A percentile compares a stretch with the other conserved stretches of the same genome.
These are phyloP conservation scores for Chenopodium berlandieri DNA, from an alignment of 148 eudicot species.

Conservation along the genomic window DNA sequence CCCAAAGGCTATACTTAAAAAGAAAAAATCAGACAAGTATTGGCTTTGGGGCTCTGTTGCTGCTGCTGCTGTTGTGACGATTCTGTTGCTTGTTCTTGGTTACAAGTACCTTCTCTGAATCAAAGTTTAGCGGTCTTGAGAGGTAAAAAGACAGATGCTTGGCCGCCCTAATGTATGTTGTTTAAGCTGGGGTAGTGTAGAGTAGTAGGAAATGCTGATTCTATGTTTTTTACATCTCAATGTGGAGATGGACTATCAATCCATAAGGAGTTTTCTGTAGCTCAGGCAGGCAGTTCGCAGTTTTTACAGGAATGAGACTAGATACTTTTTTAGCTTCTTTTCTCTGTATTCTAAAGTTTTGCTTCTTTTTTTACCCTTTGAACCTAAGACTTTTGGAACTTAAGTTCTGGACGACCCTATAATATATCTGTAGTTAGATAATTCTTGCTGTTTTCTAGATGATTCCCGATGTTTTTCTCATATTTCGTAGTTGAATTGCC, in stretches of 20 bases:
- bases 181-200: conserved; percentile 13
- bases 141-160: not conserved
- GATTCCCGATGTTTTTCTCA: not conserved
- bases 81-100: conserved; percentile 47
- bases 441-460: not conserved
- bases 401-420: not conserved
- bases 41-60: conserved; percentile 61
- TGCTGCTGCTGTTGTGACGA: conserved; percentile 37
- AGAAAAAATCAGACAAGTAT: conserved; percentile 64
- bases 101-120: conserved; percentile 37
- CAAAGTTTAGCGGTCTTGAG: not conserved
- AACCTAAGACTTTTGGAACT: not conserved
- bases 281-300: conserved; percentile 18
- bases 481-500: too few relatives aligned
- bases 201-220: conserved; percentile 10
- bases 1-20: conserved; percentile 58
- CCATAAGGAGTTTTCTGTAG: conserved; percentile 30
- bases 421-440: conserved; percentile 3
- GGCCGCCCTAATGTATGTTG: conserved; percentile 6
- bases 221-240: conserved; percentile 27
- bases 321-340: conserved; percentile 16
- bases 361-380: not conserved
- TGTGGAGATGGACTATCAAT: conserved; percentile 23
- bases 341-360: conserved; percentile 17
- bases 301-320: conserved; percentile 17